Conservation (phyloP, 768 basidiomycete genomes). For the Suillus placidus region DNA sequence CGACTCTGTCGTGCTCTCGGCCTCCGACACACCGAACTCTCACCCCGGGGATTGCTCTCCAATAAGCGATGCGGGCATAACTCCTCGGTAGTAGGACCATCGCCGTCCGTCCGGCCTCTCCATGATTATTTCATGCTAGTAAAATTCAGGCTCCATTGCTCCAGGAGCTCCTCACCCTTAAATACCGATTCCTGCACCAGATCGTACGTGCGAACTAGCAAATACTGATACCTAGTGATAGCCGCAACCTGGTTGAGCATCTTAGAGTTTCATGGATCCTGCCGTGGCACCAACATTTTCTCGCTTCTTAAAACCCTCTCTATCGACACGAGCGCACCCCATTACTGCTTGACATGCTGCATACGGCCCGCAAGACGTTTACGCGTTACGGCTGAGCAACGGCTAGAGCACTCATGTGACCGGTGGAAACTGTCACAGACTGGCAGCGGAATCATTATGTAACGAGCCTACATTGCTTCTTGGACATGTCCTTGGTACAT, state of each 20-base stretch:
- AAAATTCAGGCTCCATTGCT: background rate
- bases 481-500: background rate
- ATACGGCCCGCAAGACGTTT: background rate
- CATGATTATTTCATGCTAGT: background rate
- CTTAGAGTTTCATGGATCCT: background rate
- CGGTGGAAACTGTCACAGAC: background rate
- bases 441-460: background rate
- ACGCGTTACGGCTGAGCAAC: background rate
- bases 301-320: background rate
- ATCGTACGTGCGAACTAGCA: background rate
- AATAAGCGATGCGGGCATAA: background rate
- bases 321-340: background rate
- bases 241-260: background rate
- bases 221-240: background rate
- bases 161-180: background rate
- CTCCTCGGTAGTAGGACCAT: background rate
- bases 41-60: background rate
- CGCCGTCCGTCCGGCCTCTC: background rate
- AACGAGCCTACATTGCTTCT: background rate
- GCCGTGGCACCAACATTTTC: background rate
- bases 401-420: background rate
- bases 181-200: background rate
- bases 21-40: background rate
- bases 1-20: background rate
- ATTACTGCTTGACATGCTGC: background rate